Base-by-base conservation (phyloP, 805 yeast genomes). In the Candida germanica region DNA sequence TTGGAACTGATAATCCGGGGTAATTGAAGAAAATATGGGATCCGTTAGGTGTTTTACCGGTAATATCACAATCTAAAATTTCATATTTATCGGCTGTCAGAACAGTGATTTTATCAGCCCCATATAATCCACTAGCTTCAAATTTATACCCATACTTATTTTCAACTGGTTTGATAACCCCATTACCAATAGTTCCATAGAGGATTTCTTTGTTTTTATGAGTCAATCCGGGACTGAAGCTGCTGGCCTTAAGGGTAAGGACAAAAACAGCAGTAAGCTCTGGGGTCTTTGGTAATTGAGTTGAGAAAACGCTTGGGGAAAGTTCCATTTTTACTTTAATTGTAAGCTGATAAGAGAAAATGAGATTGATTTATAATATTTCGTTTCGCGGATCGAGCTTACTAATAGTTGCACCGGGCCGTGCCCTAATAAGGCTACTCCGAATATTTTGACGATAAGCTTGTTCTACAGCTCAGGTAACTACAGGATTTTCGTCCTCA, bases 31-130 rank as follows among this genome's bases (percentile, higher is more conserved):
- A 62, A 5, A 69, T 58, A 12, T 69, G 71, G 3, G 58, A 49
- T 5, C 75, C 80, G 26, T 54, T 58, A 5, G 62, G 61, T 14
- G 74, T 64, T 40, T 63, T 69, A 21, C 76, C 66, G 44, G 61
- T 73, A 35, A 77, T 39, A 34, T 65, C 66, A 51, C 82, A 77
- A 46, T 75, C 78, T 46, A 77, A 59, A 11, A 50, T 51, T n/a
- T 58, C 48, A 24, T 54, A 51, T 19, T 54, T 48, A 18, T 32
- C 35, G 6, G 35, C 17, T n/a, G 10, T 25, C 6, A 18, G 24
- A 8, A 19, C 24, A 14, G 64, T 61, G 47, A 79, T 59, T 35
- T 75, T 74, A 44, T 79, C 85, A 40, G 56, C 55, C 4, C 84
- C 83, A 12, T 31, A 27, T 15, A 61, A 38, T 5, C 43, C 49